These are phyloP conservation scores for Mucor velutinosus DNA, from an alignment of 371 early-diverging fungal species.

Conservation along the genomic window DNA sequence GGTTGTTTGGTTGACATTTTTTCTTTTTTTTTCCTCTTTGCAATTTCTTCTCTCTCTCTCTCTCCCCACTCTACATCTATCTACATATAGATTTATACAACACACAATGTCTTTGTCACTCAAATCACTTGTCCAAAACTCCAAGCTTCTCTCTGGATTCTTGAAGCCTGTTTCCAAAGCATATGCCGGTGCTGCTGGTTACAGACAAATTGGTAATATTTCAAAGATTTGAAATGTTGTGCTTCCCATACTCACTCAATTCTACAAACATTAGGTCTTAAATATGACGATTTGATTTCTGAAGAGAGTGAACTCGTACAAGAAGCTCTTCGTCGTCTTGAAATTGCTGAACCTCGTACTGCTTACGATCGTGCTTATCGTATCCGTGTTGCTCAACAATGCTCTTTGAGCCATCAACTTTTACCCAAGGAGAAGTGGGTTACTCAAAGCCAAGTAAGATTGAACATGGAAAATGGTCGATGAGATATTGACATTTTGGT, in stretches of 20 bases:
- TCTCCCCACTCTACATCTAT: conserved; percentile 33
- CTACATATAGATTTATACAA: conserved; percentile 1
- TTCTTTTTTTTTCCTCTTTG: neutral
- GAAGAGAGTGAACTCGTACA: conserved; percentile 84
- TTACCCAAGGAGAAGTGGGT: conserved; percentile 79
- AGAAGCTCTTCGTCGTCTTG: conserved; percentile 88
- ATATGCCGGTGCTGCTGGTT: conserved; percentile 78
- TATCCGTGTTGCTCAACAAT: conserved; percentile 81
- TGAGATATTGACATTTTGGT: neutral
- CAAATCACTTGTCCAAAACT: conserved; percentile 60
- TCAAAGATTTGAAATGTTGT: too few species aligned
- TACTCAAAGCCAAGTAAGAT: conserved; percentile 70
- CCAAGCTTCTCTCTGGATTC: conserved; percentile 62
- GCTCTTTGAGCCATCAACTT: conserved; percentile 70
- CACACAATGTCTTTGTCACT: conserved; percentile 44
- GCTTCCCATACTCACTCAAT: too few species aligned
- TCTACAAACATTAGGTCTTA: conserved; percentile 67
- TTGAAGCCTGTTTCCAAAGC: conserved; percentile 72
- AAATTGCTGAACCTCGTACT: conserved; percentile 64
- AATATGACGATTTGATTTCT: conserved; percentile 89
- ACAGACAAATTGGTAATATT: conserved; percentile 72
- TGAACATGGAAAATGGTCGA: neutral
- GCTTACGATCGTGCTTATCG: conserved; percentile 82
- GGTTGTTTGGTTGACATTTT: conserved; percentile 5
- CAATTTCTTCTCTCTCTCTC: conserved; percentile 5